Percentiles rank a stretch among this genome's conserved stretches.
Evolutionary conservation across 2,329 filamentous ascomycete species (phyloP).

Genomic region (Fusarium virguliforme): DNA sequence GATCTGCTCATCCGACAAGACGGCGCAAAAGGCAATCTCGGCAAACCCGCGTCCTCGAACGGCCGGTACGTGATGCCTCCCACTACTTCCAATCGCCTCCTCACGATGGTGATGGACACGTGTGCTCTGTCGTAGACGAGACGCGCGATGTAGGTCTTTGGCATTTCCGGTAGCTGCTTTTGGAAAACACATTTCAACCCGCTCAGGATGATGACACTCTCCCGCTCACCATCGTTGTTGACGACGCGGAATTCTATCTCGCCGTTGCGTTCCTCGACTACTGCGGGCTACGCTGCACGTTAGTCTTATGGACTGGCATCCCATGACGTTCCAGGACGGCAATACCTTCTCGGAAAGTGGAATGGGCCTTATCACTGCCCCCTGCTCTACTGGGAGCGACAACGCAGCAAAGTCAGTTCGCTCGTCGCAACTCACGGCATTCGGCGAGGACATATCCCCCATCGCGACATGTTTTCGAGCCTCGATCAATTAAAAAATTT

Average conservation of each 20-base stretch:
- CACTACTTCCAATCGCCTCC: slow-evolving; percentile 95
- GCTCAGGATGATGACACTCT: slow-evolving; percentile 93
- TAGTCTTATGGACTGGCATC: slow-evolving; percentile 14
- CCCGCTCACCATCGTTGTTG: slow-evolving; percentile 92
- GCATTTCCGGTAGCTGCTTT: slow-evolving; percentile 99
- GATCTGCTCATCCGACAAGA: slow-evolving; percentile 97
- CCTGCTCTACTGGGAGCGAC: slow-evolving; percentile 58
- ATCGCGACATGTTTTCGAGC: background rate
- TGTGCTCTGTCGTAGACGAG: slow-evolving; percentile 98
- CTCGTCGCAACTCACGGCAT: background rate
- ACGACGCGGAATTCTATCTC: slow-evolving; percentile 98
- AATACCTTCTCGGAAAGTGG: slow-evolving; percentile 90
- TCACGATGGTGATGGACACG: slow-evolving; percentile 96
- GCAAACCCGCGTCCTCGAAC: slow-evolving; percentile 94
- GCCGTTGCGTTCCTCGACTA: slow-evolving; percentile 92
- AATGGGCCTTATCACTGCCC: slow-evolving; percentile 74
- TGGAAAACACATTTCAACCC: slow-evolving; percentile 98
- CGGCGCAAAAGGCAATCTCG: slow-evolving; percentile 98
- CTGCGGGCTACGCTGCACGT: slow-evolving; percentile 76
- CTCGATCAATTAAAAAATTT: background rate
- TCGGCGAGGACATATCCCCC: background rate
- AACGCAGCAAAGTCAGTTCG: background rate
- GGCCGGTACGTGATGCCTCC: slow-evolving; percentile 97
- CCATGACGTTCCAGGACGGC: fast-evolving
- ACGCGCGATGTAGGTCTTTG: slow-evolving; percentile 97